Conservation (phyloP, 768 basidiomycete genomes). For the Panus rudis region DNA sequence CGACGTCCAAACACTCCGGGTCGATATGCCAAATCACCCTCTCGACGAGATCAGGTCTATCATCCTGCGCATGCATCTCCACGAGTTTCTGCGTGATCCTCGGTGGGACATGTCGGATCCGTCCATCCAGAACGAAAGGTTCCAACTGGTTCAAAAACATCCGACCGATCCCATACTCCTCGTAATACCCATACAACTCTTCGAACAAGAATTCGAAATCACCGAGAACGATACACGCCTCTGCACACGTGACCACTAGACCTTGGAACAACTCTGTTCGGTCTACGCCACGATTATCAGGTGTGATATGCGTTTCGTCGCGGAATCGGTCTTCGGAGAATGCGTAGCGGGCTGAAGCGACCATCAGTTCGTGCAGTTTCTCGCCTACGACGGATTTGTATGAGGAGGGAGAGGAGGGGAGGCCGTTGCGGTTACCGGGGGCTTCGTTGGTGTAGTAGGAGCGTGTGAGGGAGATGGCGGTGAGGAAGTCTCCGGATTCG, state of each 20-base stretch:
- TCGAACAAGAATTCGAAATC: constrained; percentile 89
- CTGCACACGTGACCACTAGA: constrained; percentile 69
- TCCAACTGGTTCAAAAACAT: constrained; percentile 85
- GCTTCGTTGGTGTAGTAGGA: constrained; percentile 76
- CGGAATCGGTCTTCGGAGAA: constrained; percentile 95
- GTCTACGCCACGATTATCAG: constrained; percentile 88
- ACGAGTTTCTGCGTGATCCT: constrained; percentile 83
- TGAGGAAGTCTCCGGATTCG: constrained; percentile 79
- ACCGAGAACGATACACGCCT: constrained; percentile 72
- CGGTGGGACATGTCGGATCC: constrained; percentile 74
- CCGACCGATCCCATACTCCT: constrained; percentile 70
- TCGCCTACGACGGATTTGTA: constrained; percentile 62
- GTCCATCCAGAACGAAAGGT: constrained; percentile 67
- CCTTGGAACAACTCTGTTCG: constrained; percentile 85
- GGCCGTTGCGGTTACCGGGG: constrained; percentile 79
- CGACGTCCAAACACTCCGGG: constrained; percentile 83
- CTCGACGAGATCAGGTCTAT: constrained; percentile 72
- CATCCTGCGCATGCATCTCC: constrained; percentile 64
- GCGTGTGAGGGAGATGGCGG: constrained; percentile 80
- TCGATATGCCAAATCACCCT: constrained; percentile 95
- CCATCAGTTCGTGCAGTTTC: constrained; percentile 77
- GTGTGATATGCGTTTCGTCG: constrained; percentile 76
- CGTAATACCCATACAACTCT: constrained; percentile 87
- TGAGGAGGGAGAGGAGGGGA: constrained; percentile 60
- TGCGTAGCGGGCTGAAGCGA: constrained; percentile 79